Conservation (phyloP, 208 protist species). For the Novymonas esmeraldas region DNA sequence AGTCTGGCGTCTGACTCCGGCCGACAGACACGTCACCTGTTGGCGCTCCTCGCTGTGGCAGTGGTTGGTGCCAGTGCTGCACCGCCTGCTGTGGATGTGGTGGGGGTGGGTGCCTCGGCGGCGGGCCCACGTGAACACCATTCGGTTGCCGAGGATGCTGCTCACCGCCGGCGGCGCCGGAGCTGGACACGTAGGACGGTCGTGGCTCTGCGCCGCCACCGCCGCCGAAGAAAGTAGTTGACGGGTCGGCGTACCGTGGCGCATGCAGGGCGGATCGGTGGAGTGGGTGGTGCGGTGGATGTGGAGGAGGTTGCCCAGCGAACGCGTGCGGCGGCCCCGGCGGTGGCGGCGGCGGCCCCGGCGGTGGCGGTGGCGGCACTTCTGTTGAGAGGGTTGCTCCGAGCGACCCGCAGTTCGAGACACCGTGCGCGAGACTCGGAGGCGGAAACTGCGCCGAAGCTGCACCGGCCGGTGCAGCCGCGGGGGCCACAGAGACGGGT, state of each 20-base stretch:
- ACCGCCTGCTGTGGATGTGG: too few species aligned
- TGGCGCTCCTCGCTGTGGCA: too few species aligned
- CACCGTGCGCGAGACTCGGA: neutral
- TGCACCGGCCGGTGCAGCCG: neutral
- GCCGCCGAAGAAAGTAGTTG: neutral
- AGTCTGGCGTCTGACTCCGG: too few species aligned
- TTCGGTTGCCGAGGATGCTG: too few species aligned
- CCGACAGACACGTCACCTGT: too few species aligned
- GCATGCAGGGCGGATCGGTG: conserved; percentile 6
- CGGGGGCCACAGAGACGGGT: neutral
- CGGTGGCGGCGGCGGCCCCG: neutral
- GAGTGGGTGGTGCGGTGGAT: neutral
- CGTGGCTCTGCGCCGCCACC: neutral
- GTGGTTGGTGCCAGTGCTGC: too few species aligned
- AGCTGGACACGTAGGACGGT: neutral
- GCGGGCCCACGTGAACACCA: too few species aligned
- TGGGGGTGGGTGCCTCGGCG: too few species aligned
- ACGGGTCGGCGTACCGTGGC: conserved; percentile 14
- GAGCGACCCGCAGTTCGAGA: too few species aligned
- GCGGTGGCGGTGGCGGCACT: neutral
- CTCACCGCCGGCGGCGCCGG: too few species aligned
- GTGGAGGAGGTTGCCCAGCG: neutral
- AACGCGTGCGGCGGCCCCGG: neutral
- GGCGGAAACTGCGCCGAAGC: neutral
- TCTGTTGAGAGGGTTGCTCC: too few species aligned